Percentiles rank a stretch among this genome's conserved stretches.
phyloP scores from a whole-genome alignment of 768 basidiomycete genomes.

The Leccinum truebloodii region DNA sequence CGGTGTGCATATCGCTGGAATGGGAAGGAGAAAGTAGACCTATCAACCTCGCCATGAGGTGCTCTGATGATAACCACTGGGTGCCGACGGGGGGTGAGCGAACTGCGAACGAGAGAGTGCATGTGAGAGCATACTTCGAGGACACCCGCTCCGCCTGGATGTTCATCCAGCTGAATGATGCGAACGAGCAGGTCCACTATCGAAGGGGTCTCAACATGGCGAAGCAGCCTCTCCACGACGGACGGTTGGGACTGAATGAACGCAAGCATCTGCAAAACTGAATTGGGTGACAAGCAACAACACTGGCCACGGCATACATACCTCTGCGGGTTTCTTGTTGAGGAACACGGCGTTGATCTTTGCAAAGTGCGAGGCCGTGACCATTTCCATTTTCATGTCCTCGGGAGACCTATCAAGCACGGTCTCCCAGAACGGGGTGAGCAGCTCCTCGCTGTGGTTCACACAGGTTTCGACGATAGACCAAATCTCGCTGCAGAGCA shows the following conservation, averaged over 20 bases:
- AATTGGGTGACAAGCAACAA: slow-evolving; percentile 21
- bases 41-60: slow-evolving; percentile 79
- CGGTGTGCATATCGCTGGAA: slow-evolving; percentile 74
- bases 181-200: slow-evolving; percentile 91
- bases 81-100: slow-evolving; percentile 31
- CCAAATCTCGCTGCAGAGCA: slow-evolving; percentile 95
- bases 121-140: slow-evolving; percentile 70
- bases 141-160: slow-evolving; percentile 76
- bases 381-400: slow-evolving; percentile 84
- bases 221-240: slow-evolving; percentile 79
- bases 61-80: slow-evolving; percentile 87
- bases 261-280: slow-evolving; percentile 72
- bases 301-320: slow-evolving; percentile 51
- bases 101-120: slow-evolving; percentile 29
- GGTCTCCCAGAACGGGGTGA: slow-evolving; percentile 90
- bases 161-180: slow-evolving; percentile 87
- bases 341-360: slow-evolving; percentile 90
- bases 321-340: slow-evolving; percentile 87
- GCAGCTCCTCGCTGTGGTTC: slow-evolving; percentile 64
- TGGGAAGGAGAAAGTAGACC: slow-evolving; percentile 79
- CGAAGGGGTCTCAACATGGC: slow-evolving; percentile 85
- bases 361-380: slow-evolving; percentile 91
- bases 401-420: slow-evolving; percentile 78
- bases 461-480: slow-evolving; percentile 90
- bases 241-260: slow-evolving; percentile 86